phyloP scores from a whole-genome alignment of 371 early-diverging fungal genomes.

The Syncephalastrum sp. region DNA sequence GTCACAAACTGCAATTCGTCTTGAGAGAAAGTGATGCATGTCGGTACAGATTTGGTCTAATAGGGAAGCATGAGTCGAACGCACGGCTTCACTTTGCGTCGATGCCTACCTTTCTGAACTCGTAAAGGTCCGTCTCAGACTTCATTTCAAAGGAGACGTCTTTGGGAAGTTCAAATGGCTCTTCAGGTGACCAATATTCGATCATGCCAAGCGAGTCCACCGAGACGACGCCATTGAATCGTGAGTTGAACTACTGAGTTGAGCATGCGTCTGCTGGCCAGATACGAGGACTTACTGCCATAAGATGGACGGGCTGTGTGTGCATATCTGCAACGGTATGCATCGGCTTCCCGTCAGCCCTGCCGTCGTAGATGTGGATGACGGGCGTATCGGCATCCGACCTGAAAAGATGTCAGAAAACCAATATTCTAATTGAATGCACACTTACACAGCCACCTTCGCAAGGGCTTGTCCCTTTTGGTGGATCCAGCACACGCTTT shows the following conservation, averaged over 20 bases:
- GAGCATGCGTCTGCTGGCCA: not conserved
- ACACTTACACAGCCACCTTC: conserved; percentile 70
- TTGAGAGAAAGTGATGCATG: conserved; percentile 80
- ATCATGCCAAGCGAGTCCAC: conserved; percentile 85
- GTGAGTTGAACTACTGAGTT: conserved; percentile 60
- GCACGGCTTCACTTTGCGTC: not conserved
- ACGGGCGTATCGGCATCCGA: conserved; percentile 70
- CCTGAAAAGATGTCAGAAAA: conserved; percentile 28
- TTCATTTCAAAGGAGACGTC: conserved; percentile 78
- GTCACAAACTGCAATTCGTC: conserved; percentile 85
- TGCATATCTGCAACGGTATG: conserved; percentile 70
- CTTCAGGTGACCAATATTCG: conserved; percentile 89
- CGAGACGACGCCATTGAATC: conserved; percentile 77
- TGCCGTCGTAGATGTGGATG: conserved; percentile 85
- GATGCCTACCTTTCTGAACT: conserved; percentile 79
- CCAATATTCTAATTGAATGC: not conserved
- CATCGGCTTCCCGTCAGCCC: conserved; percentile 64
- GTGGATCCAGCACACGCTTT: conserved; percentile 84
- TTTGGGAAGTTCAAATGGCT: conserved; percentile 62
- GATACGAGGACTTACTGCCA: conserved; percentile 47
- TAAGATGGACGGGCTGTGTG: conserved; percentile 71
- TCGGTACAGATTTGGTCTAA: conserved; percentile 66
- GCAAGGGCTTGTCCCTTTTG: conserved; percentile 82
- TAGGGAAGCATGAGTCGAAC: not conserved
- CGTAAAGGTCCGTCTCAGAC: conserved; percentile 92